Conservation (phyloP, 305 asterid genomes). For the Solanum aculeatissimum region DNA sequence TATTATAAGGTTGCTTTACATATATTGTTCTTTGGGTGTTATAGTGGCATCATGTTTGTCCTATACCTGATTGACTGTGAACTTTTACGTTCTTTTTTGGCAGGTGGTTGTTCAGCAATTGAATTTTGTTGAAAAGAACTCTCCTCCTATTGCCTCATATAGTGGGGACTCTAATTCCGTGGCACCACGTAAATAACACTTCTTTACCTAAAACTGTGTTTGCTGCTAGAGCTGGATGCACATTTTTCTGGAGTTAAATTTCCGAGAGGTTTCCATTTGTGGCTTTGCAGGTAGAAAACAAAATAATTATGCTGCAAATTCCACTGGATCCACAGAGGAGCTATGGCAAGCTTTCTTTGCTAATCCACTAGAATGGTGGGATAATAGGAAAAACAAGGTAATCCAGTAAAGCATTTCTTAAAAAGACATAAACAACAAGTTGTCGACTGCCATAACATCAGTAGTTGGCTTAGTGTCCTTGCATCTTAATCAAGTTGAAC, state of each 20-base stretch:
- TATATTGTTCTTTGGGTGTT: neutral
- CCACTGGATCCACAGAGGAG: conserved; percentile 58
- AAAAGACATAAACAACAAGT: neutral
- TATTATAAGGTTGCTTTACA: conserved; percentile 60
- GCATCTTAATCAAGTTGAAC: neutral
- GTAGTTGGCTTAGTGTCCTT: neutral
- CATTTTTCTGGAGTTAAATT: conserved; percentile 1
- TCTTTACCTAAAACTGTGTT: neutral
- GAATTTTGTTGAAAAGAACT: conserved; percentile 56
- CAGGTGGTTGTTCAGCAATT: conserved; percentile 88
- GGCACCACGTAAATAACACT: conserved; percentile 25
- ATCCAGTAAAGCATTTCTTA: neutral
- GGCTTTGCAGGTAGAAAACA: conserved; percentile 49
- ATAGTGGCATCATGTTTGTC: neutral
- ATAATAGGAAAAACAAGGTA: conserved; percentile 94
- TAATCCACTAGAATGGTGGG: conserved; percentile 95
- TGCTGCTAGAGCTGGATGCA: neutral
- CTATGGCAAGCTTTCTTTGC: conserved; percentile 98
- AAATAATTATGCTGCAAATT: conserved; percentile 26
- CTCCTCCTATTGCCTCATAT: conserved; percentile 38
- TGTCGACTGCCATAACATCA: neutral
- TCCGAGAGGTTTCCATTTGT: neutral
- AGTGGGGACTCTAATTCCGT: conserved; percentile 48
- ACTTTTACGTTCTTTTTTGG: conserved; percentile 4
- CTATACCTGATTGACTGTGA: neutral